These are phyloP conservation scores for Umbilicaria muhlenbergii DNA, from an alignment of 495 filamentous ascomycete genomes.

Conservation along the genomic window DNA sequence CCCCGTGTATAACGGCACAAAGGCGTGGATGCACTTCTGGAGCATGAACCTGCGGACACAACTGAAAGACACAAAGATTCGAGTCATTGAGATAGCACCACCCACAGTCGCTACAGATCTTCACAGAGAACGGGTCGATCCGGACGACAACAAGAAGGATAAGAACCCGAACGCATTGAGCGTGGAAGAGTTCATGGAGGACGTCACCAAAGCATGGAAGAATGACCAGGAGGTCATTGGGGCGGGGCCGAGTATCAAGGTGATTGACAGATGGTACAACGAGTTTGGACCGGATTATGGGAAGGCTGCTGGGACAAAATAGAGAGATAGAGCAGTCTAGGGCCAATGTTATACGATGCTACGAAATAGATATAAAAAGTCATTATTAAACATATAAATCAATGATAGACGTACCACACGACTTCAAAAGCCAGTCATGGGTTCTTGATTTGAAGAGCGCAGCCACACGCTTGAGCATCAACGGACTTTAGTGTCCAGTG, in stretches of 20 bases:
- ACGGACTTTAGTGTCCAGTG: too few species aligned
- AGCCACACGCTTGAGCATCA: too few species aligned
- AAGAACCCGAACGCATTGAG: conserved; percentile 24
- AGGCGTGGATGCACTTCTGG: conserved; percentile 33
- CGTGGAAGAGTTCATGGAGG: conserved; percentile 31
- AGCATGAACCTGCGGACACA: conserved; percentile 29
- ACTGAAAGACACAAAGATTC: conserved; percentile 20
- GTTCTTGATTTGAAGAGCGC: too few species aligned
- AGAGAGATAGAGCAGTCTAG: not conserved
- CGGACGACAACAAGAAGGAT: conserved; percentile 34
- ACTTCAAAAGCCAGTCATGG: too few species aligned
- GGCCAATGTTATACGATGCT: not conserved
- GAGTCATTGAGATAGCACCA: conserved; percentile 30
- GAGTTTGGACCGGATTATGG: conserved; percentile 17
- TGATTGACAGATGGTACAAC: conserved; percentile 25
- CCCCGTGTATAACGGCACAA: conserved; percentile 32
- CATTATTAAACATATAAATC: too few species aligned
- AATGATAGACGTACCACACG: too few species aligned
- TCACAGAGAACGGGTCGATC: conserved; percentile 31
- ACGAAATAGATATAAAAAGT: too few species aligned
- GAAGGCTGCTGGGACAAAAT: conserved; percentile 7
- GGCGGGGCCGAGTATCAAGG: conserved; percentile 16
- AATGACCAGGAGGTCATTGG: conserved; percentile 23
- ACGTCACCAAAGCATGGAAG: conserved; percentile 20
- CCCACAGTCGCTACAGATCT: conserved; percentile 32